These are phyloP conservation scores for Fusarium annulatum DNA, from an alignment of 2,329 filamentous ascomycete species.

Conservation along the genomic window DNA sequence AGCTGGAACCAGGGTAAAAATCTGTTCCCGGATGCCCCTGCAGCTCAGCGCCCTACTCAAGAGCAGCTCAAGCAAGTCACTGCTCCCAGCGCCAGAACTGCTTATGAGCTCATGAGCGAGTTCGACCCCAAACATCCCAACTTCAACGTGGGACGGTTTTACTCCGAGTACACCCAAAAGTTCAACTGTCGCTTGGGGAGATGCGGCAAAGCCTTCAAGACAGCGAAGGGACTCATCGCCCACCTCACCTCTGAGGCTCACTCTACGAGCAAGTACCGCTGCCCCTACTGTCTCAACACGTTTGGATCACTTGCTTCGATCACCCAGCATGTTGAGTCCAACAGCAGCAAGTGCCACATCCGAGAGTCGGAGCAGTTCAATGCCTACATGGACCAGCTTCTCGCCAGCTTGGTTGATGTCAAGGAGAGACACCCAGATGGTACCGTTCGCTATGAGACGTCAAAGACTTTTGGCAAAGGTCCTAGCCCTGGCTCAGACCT, in stretches of 20 bases:
- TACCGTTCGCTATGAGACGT: slow-evolving; percentile 43
- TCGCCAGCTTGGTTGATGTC: slow-evolving; percentile 48
- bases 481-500: neutral
- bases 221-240: slow-evolving; percentile 44
- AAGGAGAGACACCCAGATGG: slow-evolving; percentile 41
- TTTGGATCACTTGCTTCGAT: slow-evolving; percentile 58
- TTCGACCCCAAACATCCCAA: slow-evolving; percentile 59
- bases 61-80: slow-evolving; percentile 33
- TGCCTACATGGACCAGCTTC: slow-evolving; percentile 49
- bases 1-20: slow-evolving; percentile 31
- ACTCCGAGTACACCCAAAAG: slow-evolving; percentile 52
- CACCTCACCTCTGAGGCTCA: slow-evolving; percentile 61
- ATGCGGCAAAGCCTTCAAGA: slow-evolving; percentile 61
- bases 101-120: slow-evolving; percentile 37
- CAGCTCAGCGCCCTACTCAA: slow-evolving; percentile 30
- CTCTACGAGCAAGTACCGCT: slow-evolving; percentile 49
- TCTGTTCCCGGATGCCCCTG: slow-evolving; percentile 42
- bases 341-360: slow-evolving; percentile 55
- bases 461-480: slow-evolving; percentile 24
- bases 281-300: slow-evolving; percentile 56
- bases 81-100: slow-evolving; percentile 17
- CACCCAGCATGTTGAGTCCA: slow-evolving; percentile 61
- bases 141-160: slow-evolving; percentile 63
- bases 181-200: slow-evolving; percentile 65
- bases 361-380: slow-evolving; percentile 54